Evolutionary conservation across 169 alveolate species (phyloP).

Genomic region (Plasmodium adleri): DNA sequence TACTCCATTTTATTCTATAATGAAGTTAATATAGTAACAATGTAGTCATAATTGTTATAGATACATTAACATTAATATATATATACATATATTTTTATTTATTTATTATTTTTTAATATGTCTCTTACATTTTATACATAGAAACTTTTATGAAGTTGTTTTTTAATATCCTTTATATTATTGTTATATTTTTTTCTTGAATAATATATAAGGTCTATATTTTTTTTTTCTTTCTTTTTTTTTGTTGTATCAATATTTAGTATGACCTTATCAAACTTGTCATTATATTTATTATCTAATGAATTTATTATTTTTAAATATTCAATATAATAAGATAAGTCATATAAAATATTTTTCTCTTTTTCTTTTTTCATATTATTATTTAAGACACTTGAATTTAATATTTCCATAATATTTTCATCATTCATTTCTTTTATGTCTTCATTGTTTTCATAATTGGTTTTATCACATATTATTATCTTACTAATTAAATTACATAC

Average conservation of each 20-base stretch:
- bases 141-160: slow-evolving; percentile 13
- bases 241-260: slow-evolving; percentile 23
- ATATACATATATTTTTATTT: no score
- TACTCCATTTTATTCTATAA: no score
- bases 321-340: slow-evolving; percentile 30
- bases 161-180: slow-evolving; percentile 43
- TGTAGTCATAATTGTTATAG: no score
- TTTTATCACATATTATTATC: slow-evolving; percentile 7
- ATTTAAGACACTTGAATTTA: slow-evolving; percentile 26
- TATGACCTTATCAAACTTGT: slow-evolving; percentile 7
- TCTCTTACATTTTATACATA: neutral
- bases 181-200: slow-evolving; percentile 30
- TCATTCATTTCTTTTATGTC: neutral
- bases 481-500: neutral
- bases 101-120: no score
- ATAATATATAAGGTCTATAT: slow-evolving; percentile 18
- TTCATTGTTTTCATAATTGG: neutral
- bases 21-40: no score
- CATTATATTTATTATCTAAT: slow-evolving; percentile 12
- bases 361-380: slow-evolving; percentile 17
- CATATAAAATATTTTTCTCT: slow-evolving; percentile 15
- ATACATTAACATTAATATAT: no score
- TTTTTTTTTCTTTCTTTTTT: slow-evolving; percentile 9
- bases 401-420: slow-evolving; percentile 34
- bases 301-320: slow-evolving; percentile 27